phyloP scores from a whole-genome alignment of 371 early-diverging fungal genomes.

The Syncephalastrum monosporum region DNA sequence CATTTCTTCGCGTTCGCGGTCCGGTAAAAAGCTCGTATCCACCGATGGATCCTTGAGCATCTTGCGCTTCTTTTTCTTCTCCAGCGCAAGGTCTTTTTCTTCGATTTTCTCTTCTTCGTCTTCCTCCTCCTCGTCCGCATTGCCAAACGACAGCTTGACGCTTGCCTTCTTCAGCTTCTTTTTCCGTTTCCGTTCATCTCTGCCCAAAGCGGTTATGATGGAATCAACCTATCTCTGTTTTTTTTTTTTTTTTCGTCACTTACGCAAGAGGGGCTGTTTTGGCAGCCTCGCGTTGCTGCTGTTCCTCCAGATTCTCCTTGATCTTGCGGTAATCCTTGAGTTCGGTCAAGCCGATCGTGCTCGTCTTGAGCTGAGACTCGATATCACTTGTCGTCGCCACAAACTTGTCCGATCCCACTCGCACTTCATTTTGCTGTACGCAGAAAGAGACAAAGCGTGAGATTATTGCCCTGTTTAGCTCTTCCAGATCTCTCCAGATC shows the following conservation, averaged over 20 bases:
- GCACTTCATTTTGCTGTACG: conserved; percentile 65
- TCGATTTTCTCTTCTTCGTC: conserved; percentile 13
- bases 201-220: conserved; percentile 2
- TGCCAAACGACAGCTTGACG: conserved; percentile 72
- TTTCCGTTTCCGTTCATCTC: conserved; percentile 61
- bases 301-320: conserved; percentile 75
- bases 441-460: neutral
- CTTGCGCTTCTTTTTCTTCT: conserved; percentile 53
- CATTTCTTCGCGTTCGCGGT: conserved; percentile 82
- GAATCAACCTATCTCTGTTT: too few relatives aligned
- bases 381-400: conserved; percentile 74
- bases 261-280: conserved; percentile 56
- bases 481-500: neutral
- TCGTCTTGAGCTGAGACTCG: conserved; percentile 82
- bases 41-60: conserved; percentile 86
- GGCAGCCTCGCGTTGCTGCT: conserved; percentile 76
- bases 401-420: conserved; percentile 80
- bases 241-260: neutral
- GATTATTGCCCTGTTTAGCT: too few relatives aligned
- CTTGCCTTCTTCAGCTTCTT: conserved; percentile 58
- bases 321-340: conserved; percentile 90
- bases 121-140: conserved; percentile 42
- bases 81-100: conserved; percentile 14
- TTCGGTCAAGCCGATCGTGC: conserved; percentile 88
- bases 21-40: conserved; percentile 93